Evolutionary conservation across 352 stramenopile species (phyloP), one percentile per base, ranked within the genome.

Genomic region (Paralagenidium karlingii): DNA sequence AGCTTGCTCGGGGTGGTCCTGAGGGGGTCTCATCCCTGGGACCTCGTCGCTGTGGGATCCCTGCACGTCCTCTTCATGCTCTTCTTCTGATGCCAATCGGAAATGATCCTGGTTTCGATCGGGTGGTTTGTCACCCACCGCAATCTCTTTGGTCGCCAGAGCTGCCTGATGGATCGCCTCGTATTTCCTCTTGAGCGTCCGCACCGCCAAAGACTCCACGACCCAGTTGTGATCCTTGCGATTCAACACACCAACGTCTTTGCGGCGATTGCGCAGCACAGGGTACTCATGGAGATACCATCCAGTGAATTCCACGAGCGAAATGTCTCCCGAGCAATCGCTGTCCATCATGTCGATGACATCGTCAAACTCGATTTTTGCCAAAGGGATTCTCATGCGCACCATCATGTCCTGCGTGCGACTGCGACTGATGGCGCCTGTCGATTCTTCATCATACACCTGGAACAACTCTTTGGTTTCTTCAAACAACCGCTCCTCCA

Each of bases 341-440:
- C 53, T 71, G 52, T 89, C 75, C 65, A 89, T 89, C 75, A 89
- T 89, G 10, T 60, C 60, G 13, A 86, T 60, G 8, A 86, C 75
- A 41, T 86, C 75, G 8, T 66, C 54, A 0, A 58, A 41, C 26
- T 89, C 75, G 2, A 67, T 61, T 11, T 40, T 34, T 8, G 55
- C 56, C 24, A 89, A 40, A 5, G 75, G 71, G 13, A 89, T 57
- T 28, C 70, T 69, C 33, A 89, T 38, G 1, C 63, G 55, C 37
- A 36, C 56, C 31, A 82, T 81, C 22, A 85, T 44, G 30, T 61
- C 66, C 10, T 48, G 49, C 1, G 56, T 74, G 9, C 47, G 43
- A 5, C 78, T 66, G 10, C 66, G 47, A 6, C 55, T 68, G 2
- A 83, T 43, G 47, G 82, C 71, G 2, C 66, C 63, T 11, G 42